Base-by-base conservation (phyloP, 106 monocot genomes). In the Apostasia shenzhenica region DNA sequence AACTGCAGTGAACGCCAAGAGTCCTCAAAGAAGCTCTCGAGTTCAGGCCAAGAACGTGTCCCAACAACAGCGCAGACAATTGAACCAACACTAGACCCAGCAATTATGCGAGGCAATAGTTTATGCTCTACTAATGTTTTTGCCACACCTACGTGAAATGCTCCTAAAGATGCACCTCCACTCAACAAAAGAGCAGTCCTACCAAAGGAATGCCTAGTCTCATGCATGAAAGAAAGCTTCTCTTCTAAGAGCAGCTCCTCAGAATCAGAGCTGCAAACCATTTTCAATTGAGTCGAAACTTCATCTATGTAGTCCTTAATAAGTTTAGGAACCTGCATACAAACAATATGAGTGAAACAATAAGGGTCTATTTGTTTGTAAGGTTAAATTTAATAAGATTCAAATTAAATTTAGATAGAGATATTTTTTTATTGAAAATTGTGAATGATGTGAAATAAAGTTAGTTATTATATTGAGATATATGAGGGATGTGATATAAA, bases 171-270 rank as follows among this genome's bases (percentile, higher is more conserved):
- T 53, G 95, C 91, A 41, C 95, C 95, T 0, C 95, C 95, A 14
- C 95, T 95, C 60, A 95, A 73, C 2, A 95, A 83, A 78, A 95
- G 76, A 1, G 95, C 95, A 7, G 92, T 92, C 58, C 95, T 77
- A 7, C 95, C 95, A 75, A 95, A 95, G 6, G 89, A 86, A 56
- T 95, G 95, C 61, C 95, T 80, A 14, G 89, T 95, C 70, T 95
- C 95, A 50, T 95, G 95, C 91, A 95, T 89, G 75, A 95, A 95
- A 1, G 91, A 70, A 42, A 95, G 91, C 67, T 92, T 95, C 76
- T 95, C 95, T 68, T 95, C 95, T 54, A 92, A 55, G 44, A 82
- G 81, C 14, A 92, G 57, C 52, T 95, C 91, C 14, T 89, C 82
- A 2, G 88, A 88, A 40, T 92, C 89, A 1, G 86, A 89, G 72